These are phyloP conservation scores for Daldinia bambusicola DNA, from an alignment of 495 filamentous ascomycete genomes.

Conservation along the genomic window DNA sequence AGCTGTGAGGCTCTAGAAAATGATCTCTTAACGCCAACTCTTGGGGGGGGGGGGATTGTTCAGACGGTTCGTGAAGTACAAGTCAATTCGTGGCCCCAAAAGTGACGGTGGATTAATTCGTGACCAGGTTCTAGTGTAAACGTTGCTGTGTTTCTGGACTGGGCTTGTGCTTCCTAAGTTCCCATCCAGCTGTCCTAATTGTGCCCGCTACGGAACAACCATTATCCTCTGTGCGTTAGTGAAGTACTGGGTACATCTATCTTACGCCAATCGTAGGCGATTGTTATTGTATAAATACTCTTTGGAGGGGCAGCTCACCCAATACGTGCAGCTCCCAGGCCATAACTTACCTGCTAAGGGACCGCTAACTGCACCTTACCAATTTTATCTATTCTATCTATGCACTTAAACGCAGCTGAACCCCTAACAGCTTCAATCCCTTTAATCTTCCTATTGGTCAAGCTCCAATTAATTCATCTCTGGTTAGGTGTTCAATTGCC, in stretches of 20 bases:
- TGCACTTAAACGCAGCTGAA: constrained; percentile 6
- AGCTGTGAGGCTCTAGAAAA: constrained; percentile 35
- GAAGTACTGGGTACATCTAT: background rate
- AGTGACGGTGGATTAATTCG: constrained; percentile 43
- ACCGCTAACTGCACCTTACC: no score
- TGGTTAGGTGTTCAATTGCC: constrained; percentile 39
- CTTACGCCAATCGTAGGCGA: background rate
- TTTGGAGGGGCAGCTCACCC: constrained; percentile 34
- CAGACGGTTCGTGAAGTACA: constrained; percentile 11
- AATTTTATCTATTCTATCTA: no score
- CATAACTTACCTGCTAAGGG: background rate
- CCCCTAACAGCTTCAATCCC: constrained; percentile 28
- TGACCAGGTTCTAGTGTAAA: constrained; percentile 4
- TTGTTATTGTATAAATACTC: background rate
- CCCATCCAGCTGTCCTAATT: constrained; percentile 39
- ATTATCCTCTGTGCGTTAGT: constrained; percentile 14
- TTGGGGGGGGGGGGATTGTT: constrained; percentile 1
- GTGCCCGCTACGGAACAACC: constrained; percentile 33
- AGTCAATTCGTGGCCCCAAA: constrained; percentile 45
- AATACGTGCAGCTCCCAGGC: constrained; percentile 10
- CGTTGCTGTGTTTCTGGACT: constrained; percentile 5
- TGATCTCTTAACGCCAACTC: constrained; percentile 26
- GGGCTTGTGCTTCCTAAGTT: constrained; percentile 22
- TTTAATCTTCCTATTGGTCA: constrained; percentile 18
- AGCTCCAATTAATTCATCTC: constrained; percentile 24